A percentile compares a stretch with the other conserved stretches of the same genome.
Conservation (phyloP, 1,284 basidiomycete genomes). For the Cutaneotrichosporon dermatis region DNA sequence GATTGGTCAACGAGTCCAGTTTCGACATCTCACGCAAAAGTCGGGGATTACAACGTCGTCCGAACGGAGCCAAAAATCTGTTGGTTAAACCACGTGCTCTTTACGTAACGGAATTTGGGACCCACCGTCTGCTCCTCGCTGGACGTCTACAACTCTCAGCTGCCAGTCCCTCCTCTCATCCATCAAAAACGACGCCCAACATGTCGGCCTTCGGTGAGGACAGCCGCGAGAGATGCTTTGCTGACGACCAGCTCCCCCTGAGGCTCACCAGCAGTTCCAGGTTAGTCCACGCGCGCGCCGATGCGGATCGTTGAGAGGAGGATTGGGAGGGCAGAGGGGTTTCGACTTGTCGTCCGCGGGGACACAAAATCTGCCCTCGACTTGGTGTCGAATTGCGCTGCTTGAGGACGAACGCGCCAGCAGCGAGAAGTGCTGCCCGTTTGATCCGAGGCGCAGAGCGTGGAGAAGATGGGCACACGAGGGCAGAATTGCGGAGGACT, state of each 20-base stretch:
- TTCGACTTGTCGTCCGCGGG: too few relatives aligned
- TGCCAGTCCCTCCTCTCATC: neutral
- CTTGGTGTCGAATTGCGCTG: too few relatives aligned
- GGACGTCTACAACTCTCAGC: neutral
- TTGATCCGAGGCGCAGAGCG: too few relatives aligned
- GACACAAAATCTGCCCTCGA: too few relatives aligned
- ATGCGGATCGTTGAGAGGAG: neutral
- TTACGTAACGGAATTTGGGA: neutral
- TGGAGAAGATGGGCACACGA: neutral
- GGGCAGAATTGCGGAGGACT: neutral
- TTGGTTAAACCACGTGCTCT: neutral
- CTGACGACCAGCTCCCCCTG: slow-evolving; percentile 76
- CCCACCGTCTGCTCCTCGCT: neutral
- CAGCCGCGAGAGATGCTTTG: neutral
- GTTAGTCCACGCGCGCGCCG: slow-evolving; percentile 2
- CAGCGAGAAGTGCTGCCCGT: too few relatives aligned
- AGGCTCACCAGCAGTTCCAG: slow-evolving; percentile 89
- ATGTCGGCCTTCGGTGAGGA: slow-evolving; percentile 10
- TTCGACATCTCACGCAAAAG: neutral
- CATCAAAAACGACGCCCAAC: slow-evolving; percentile 10
- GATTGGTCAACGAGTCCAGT: neutral
- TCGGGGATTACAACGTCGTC: neutral
- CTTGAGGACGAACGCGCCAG: too few relatives aligned
- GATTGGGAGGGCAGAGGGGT: neutral
- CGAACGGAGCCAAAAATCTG: neutral